Evolutionary conservation across 164 flowering plant genomes (phyloP).

Genomic region (Macadamia tetraphylla): DNA sequence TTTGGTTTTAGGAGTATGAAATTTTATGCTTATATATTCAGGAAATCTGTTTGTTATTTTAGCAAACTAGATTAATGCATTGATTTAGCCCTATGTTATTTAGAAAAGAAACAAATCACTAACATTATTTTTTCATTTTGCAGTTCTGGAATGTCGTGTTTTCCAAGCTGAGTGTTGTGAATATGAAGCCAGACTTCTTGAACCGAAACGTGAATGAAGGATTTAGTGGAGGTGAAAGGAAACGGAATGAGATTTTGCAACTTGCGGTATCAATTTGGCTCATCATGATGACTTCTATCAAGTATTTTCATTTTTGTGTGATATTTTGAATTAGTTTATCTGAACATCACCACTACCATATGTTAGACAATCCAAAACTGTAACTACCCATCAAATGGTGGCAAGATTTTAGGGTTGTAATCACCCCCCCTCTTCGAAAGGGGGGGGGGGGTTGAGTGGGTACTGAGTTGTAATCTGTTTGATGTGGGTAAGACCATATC

Average conservation of each 20-base stretch:
- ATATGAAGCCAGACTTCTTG: slow-evolving; percentile 76
- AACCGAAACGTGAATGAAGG: slow-evolving; percentile 98
- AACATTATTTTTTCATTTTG: slow-evolving; percentile 16
- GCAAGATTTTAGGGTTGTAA: too few species aligned
- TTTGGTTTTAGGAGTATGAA: background rate
- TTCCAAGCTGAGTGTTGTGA: slow-evolving; percentile 71
- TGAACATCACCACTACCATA: too few species aligned
- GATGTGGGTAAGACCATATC: too few species aligned
- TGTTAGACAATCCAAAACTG: too few species aligned
- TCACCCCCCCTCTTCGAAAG: too few species aligned
- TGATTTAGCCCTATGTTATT: background rate
- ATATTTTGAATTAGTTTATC: background rate
- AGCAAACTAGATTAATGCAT: background rate
- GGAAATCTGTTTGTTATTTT: background rate
- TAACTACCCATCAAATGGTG: too few species aligned
- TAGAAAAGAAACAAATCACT: background rate
- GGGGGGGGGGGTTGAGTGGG: too few species aligned
- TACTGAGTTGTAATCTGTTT: too few species aligned
- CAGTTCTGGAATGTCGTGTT: slow-evolving; percentile 66
- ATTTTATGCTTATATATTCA: background rate
- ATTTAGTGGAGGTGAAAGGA: slow-evolving; percentile 98
- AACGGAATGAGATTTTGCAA: slow-evolving; percentile 95
- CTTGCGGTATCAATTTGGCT: slow-evolving; percentile 66
- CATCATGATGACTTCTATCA: background rate
- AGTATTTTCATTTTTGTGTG: background rate